Base-by-base conservation (phyloP, 345 rosid species). In the Clarkia xantiana region DNA sequence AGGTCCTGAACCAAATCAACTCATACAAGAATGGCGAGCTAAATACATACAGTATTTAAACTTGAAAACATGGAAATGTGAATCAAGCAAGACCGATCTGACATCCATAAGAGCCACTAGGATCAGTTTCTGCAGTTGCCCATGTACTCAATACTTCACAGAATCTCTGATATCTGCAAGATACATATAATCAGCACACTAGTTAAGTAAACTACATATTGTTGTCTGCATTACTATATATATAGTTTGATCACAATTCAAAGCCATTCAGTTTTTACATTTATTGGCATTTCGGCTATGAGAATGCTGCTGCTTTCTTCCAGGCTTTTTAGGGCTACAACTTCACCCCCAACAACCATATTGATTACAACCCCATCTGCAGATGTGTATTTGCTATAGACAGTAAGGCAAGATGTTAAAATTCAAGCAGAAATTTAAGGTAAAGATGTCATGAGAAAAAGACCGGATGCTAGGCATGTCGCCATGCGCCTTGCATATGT, bases 321-420 rank as follows among this genome's bases (percentile, higher is more conserved):
- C 6, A 86, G 60, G 65, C 69, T 69, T 74, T 77, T 90, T 11
- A 90, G 82, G 58, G 76, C 76, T 14, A 73, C 74, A 0, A 90
- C 95, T 79, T 86, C 94, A 40, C 95, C 94, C 44, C 97, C 97
- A 51, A 79, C 91, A 16, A 86, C 88, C 86, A 90, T 76, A 66
- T 90, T 90, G 71, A 90, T 83, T 1, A 77, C 76, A 59, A 83
- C 75, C 55, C 97, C 97, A 79, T 85, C 97, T 90, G 77, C 61
- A 63, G 12, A 70, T 39, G 14, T 43, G 45, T 46, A 15, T 5
- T 42, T 10, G 14, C 36, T 34, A 47, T 53, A 48, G 54, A 14
- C 45, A 18, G 14, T 22, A 7, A 40, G 9, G 53, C 9, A 7
- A 18, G 18, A 1, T 18, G 55, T n/a, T n/a, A n/a, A 60, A 52